Evolutionary conservation across 2,329 filamentous ascomycete genomes (phyloP), one percentile per base, ranked within the genome.

Genomic region (Aaosphaeria arxii): DNA sequence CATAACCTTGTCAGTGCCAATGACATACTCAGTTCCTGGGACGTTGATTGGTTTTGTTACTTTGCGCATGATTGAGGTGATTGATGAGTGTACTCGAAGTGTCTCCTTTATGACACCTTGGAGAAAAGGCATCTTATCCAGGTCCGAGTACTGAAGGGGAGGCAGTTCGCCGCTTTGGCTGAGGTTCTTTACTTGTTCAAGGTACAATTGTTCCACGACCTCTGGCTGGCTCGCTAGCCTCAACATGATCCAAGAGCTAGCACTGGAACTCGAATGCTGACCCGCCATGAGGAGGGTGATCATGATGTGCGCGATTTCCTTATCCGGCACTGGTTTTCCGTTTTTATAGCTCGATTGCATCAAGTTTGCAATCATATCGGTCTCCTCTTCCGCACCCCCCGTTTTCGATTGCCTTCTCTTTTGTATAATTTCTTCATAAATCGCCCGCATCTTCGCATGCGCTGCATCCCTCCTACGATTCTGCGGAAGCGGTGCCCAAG

Each of bases 41-140:
- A 95, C 81, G 7, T 82, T 80, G 83, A 95, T 89, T 48, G 89
- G 89, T 51, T 82, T 81, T 74, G 90, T 94, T 67, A 95, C 90
- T 57, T 87, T 86, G 54, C 90, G 88, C 77, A 95, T 82, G 63
- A 95, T 92, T 31, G 88, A 91, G 78, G 95, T 89, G 61, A 95
- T 95, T 1, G 90, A 89, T 1, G 88, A 86, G 69, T 95, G 87
- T 11, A 95, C 77, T 53, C 90, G 86, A 28, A 95, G 82, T 2
- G 90, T 94, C 74, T 95, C 90, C 74, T 90, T 91, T 73, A 95
- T 80, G 56, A 94, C 84, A 58, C 87, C 85, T 60, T 84, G 79
- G 75, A 91, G 87, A 13, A 95, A 80, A 42, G 88, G 83, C 38
- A 95, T 80, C 70, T 86, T 86, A 59, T 86, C 78, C 7, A 95